These are phyloP conservation scores for Penicillium sp. DNA, from an alignment of 2,329 filamentous ascomycete genomes.

Conservation along the genomic window DNA sequence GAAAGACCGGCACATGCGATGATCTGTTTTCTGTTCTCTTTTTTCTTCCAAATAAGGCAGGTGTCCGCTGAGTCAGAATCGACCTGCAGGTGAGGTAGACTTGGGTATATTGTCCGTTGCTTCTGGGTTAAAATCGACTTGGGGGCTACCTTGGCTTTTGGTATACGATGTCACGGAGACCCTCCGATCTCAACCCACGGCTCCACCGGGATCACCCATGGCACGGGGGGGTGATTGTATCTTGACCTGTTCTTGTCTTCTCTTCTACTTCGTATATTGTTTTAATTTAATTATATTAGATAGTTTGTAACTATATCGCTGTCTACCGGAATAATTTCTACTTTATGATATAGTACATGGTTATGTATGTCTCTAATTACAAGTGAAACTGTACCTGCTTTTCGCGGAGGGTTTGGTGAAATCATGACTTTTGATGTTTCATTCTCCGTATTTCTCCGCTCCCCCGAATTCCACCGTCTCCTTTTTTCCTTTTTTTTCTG, in stretches of 20 bases:
- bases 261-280: background rate
- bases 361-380: background rate
- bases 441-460: slow-evolving; percentile 24
- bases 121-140: background rate
- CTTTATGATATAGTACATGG: background rate
- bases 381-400: slow-evolving; percentile 18
- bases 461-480: slow-evolving; percentile 9
- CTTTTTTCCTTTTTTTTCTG: background rate
- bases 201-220: slow-evolving; percentile 23
- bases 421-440: slow-evolving; percentile 9
- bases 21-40: background rate
- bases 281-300: background rate
- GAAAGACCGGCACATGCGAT: background rate
- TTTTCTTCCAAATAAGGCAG: background rate
- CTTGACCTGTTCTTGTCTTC: background rate
- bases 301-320: background rate
- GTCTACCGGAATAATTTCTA: background rate
- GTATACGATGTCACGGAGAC: slow-evolving; percentile 15
- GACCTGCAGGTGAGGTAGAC: background rate
- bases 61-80: slow-evolving; percentile 3
- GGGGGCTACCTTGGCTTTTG: background rate
- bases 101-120: slow-evolving; percentile 2
- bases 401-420: slow-evolving; percentile 16
- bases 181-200: slow-evolving; percentile 18
- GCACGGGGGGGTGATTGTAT: slow-evolving; percentile 20